A percentile compares a stretch with the other conserved stretches of the same genome.
Conservation (phyloP, 257 asterid species). For the Ballota nigra region DNA sequence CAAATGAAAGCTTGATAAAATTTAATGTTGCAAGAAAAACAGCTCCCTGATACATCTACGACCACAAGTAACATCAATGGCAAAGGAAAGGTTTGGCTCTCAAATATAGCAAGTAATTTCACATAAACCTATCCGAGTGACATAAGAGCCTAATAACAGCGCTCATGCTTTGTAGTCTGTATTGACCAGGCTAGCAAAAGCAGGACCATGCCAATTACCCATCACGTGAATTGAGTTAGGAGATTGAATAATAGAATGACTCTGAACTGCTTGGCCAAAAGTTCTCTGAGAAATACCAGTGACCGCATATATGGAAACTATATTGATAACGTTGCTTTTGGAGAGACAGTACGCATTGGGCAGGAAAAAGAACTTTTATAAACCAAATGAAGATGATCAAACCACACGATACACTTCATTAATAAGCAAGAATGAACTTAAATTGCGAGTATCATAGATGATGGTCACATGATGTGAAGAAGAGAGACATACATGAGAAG, state of each 20-base stretch:
- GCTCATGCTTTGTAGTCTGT: neutral
- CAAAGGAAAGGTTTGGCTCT: neutral
- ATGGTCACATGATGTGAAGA: constrained; percentile 17
- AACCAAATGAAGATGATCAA: constrained; percentile 14
- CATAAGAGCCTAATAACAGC: neutral
- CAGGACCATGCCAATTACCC: neutral
- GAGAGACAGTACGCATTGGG: neutral
- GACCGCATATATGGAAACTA: neutral
- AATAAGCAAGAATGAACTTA: constrained; percentile 8
- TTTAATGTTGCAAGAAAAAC: constrained; percentile 8
- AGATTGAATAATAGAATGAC: neutral
- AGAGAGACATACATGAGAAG: constrained; percentile 77
- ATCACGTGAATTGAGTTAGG: neutral
- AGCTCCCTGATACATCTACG: neutral
- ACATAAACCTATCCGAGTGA: neutral
- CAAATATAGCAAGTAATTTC: neutral
- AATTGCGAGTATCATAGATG: neutral
- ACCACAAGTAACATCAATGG: neutral
- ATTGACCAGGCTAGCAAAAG: neutral
- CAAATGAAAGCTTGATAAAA: neutral
- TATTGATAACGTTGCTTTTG: neutral
- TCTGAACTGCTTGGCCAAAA: neutral
- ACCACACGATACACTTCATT: constrained; percentile 1
- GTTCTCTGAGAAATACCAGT: neutral
- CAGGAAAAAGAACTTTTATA: constrained; percentile 12